phyloP scores from a whole-genome alignment of 495 filamentous ascomycete genomes.

The Glonium stellatum region DNA sequence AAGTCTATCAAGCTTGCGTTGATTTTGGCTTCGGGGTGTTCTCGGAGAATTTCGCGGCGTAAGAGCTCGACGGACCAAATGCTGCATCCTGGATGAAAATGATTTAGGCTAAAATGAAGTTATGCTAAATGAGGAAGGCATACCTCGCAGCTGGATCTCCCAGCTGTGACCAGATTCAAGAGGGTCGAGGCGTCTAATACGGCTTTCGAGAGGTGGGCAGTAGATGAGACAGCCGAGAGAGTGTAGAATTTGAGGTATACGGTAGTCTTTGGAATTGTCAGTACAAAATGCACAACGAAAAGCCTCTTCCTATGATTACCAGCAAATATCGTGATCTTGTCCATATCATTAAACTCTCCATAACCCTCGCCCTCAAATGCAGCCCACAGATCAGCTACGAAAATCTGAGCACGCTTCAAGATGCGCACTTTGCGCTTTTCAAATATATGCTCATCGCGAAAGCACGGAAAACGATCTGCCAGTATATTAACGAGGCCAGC shows the following conservation, averaged over 20 bases:
- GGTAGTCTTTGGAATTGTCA: slow-evolving; percentile 56
- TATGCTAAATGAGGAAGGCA: too few relatives aligned
- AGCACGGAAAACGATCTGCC: slow-evolving; percentile 72
- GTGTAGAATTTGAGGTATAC: slow-evolving; percentile 89
- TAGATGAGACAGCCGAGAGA: slow-evolving; percentile 75
- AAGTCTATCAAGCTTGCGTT: slow-evolving; percentile 96
- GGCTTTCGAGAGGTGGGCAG: slow-evolving; percentile 66
- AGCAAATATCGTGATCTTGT: slow-evolving; percentile 96
- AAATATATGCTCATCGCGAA: slow-evolving; percentile 71
- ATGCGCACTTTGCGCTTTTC: slow-evolving; percentile 69
- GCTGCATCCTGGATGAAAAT: slow-evolving; percentile 46
- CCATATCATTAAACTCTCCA: slow-evolving; percentile 84
- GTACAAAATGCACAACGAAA: not conserved
- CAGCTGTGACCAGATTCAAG: slow-evolving; percentile 68
- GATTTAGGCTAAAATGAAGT: slow-evolving; percentile 26
- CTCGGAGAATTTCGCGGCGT: slow-evolving; percentile 65
- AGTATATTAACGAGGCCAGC: slow-evolving; percentile 77
- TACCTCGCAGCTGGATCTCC: slow-evolving; percentile 77
- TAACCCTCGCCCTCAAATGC: slow-evolving; percentile 76
- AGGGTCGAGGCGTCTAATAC: slow-evolving; percentile 54
- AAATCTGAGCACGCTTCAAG: slow-evolving; percentile 89
- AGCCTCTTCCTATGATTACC: slow-evolving; percentile 37
- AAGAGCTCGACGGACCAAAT: slow-evolving; percentile 95
- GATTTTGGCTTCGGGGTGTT: slow-evolving; percentile 61
- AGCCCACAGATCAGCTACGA: slow-evolving; percentile 92